A percentile compares a stretch with the other conserved stretches of the same genome.
These are phyloP conservation scores for Macrolepiota fuliginosa DNA, from an alignment of 768 basidiomycete genomes.

Conservation along the genomic window DNA sequence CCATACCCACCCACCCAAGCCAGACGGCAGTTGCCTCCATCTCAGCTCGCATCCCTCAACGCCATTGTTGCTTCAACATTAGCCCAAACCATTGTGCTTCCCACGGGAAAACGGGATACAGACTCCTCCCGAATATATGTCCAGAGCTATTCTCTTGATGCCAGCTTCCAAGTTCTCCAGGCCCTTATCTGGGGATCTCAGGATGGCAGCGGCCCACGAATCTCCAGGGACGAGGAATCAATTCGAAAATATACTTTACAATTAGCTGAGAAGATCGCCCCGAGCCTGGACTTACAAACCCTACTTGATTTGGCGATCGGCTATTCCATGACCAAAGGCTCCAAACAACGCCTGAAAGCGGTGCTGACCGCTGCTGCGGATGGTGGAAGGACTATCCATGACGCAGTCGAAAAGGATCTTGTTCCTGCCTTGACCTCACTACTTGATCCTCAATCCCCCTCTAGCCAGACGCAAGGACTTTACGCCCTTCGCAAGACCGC, in stretches of 20 bases:
- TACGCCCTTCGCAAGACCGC: conserved; percentile 65
- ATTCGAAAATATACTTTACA: conserved; percentile 49
- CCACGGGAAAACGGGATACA: conserved; percentile 44
- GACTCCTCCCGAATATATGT: conserved; percentile 48
- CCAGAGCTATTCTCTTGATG: conserved; percentile 55
- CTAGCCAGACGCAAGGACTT: conserved; percentile 41
- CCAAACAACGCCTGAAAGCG: conserved; percentile 34
- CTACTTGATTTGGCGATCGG: conserved; percentile 64
- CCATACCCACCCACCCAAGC: conserved; percentile 7
- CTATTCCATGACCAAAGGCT: conserved; percentile 43
- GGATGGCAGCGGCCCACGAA: conserved; percentile 17
- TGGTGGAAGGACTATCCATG: conserved; percentile 29
- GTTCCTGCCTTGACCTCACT: conserved; percentile 58
- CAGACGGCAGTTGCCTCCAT: conserved; percentile 23
- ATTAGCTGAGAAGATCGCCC: conserved; percentile 57
- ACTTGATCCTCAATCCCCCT: conserved; percentile 30
- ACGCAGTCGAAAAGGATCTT: conserved; percentile 40
- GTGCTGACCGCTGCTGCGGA: conserved; percentile 40
- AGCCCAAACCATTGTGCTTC: conserved; percentile 43
- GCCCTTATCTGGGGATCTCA: conserved; percentile 52
- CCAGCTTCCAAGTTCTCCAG: conserved; percentile 50
- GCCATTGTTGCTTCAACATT: conserved; percentile 46
- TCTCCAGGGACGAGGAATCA: conserved; percentile 37
- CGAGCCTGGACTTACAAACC: conserved; percentile 46
- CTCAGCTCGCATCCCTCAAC: conserved; percentile 49